phyloP scores from a whole-genome alignment of 148 eudicot species.

The Rhododendron vialii region DNA sequence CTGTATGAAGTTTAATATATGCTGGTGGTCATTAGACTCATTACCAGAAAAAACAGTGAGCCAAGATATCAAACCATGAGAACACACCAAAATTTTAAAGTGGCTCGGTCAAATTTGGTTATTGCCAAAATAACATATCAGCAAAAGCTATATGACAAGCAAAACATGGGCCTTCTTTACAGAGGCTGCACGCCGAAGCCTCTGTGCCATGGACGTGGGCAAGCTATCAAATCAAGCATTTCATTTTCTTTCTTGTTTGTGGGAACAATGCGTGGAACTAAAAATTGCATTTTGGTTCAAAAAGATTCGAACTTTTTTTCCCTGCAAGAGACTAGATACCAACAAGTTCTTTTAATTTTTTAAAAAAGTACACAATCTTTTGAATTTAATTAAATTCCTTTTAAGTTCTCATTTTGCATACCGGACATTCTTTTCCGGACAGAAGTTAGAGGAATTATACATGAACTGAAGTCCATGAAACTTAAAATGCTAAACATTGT shows the following conservation, averaged over 20 bases:
- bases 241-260: background rate
- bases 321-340: background rate
- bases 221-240: background rate
- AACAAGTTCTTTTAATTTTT: background rate
- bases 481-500: slow-evolving; percentile 1
- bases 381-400: background rate
- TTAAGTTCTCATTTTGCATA: background rate
- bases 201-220: background rate
- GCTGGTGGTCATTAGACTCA: background rate
- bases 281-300: background rate
- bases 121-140: background rate
- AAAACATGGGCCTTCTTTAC: background rate
- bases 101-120: background rate
- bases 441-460: background rate
- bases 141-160: slow-evolving; percentile 2
- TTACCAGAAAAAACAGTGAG: background rate
- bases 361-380: too few relatives aligned
- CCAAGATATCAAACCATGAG: background rate
- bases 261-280: background rate
- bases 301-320: background rate
- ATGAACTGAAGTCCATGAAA: background rate
- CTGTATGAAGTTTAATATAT: slow-evolving; percentile 36
- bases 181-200: background rate
- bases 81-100: background rate
- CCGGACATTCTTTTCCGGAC: background rate